phyloP scores from a whole-genome alignment of 2,329 filamentous ascomycete species.

The Sarocladium kiliense region DNA sequence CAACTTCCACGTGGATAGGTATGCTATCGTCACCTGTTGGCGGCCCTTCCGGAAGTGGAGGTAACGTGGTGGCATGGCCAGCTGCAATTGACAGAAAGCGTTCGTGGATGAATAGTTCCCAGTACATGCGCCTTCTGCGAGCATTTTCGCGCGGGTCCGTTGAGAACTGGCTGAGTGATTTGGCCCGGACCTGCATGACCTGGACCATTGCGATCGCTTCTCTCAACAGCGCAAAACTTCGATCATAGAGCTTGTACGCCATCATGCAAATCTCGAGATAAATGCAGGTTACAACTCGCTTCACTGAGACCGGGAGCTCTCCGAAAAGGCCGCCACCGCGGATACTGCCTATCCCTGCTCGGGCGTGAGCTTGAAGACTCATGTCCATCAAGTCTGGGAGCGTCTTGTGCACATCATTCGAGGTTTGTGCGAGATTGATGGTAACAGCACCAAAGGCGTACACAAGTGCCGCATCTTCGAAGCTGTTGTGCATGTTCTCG shows the following conservation, averaged over 20 bases:
- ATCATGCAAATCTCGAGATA: constrained; percentile 49
- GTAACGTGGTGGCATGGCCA: constrained; percentile 34
- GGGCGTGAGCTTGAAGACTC: constrained; percentile 22
- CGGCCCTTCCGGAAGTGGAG: constrained; percentile 24
- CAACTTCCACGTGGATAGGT: constrained; percentile 28
- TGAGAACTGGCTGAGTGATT: not conserved
- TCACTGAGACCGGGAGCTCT: constrained; percentile 36
- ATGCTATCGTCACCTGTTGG: constrained; percentile 27
- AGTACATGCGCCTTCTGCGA: constrained; percentile 42
- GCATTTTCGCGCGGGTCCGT: constrained; percentile 10
- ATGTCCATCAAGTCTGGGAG: constrained; percentile 24
- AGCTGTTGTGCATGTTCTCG: constrained; percentile 23
- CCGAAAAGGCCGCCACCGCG: constrained; percentile 28
- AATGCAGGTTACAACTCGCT: constrained; percentile 43
- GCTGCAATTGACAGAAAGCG: constrained; percentile 49
- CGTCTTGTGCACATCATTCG: constrained; percentile 23
- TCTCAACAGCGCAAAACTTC: constrained; percentile 44
- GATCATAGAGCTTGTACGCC: constrained; percentile 40
- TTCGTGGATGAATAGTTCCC: constrained; percentile 52
- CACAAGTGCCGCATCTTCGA: constrained; percentile 29
- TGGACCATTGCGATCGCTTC: constrained; percentile 41
- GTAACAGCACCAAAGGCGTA: constrained; percentile 31
- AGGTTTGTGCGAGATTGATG: constrained; percentile 28
- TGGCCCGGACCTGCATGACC: constrained; percentile 17
- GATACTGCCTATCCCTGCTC: constrained; percentile 20